phyloP scores from a whole-genome alignment of 1,284 basidiomycete species.

The Moniliophthora roreri region DNA sequence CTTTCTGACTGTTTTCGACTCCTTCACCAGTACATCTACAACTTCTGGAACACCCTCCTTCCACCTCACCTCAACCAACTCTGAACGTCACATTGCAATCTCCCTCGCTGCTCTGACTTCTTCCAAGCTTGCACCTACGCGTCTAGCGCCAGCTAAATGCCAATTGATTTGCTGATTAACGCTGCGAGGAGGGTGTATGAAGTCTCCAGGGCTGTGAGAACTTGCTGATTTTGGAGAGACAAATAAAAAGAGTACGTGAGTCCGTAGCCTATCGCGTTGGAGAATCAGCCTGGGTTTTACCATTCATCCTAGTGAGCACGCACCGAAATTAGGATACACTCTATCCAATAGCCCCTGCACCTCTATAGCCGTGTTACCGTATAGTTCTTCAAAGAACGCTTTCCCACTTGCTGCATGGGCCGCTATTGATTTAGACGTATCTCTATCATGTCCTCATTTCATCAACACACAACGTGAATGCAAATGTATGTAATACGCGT shows the following conservation, averaged over 20 bases:
- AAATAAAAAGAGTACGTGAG: slow-evolving; percentile 33
- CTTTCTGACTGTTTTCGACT: too few species aligned
- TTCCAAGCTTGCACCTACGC: slow-evolving; percentile 38
- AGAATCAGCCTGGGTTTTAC: slow-evolving; percentile 43
- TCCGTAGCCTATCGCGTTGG: slow-evolving; percentile 51
- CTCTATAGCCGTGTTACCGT: slow-evolving; percentile 16
- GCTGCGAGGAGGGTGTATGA: slow-evolving; percentile 51
- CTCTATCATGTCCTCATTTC: slow-evolving; percentile 1
- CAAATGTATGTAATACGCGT: slow-evolving; percentile 3
- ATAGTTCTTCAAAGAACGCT: slow-evolving; percentile 9
- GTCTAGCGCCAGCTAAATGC: slow-evolving; percentile 48
- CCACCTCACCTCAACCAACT: slow-evolving; percentile 42
- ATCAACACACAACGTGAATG: neutral
- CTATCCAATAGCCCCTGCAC: slow-evolving; percentile 13
- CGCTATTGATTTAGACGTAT: slow-evolving; percentile 6
- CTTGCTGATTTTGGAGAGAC: slow-evolving; percentile 31
- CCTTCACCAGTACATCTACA: neutral
- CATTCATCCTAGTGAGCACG: slow-evolving; percentile 4
- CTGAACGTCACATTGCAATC: slow-evolving; percentile 39
- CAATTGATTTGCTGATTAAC: slow-evolving; percentile 53
- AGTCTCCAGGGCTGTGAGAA: slow-evolving; percentile 42
- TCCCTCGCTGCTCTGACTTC: slow-evolving; percentile 39
- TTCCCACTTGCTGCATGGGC: slow-evolving; percentile 8
- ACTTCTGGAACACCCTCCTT: slow-evolving; percentile 40
- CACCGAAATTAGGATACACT: slow-evolving; percentile 19